Conservation (phyloP, 192 early-diverging fungal genomes). For the Coemansia biformis region DNA sequence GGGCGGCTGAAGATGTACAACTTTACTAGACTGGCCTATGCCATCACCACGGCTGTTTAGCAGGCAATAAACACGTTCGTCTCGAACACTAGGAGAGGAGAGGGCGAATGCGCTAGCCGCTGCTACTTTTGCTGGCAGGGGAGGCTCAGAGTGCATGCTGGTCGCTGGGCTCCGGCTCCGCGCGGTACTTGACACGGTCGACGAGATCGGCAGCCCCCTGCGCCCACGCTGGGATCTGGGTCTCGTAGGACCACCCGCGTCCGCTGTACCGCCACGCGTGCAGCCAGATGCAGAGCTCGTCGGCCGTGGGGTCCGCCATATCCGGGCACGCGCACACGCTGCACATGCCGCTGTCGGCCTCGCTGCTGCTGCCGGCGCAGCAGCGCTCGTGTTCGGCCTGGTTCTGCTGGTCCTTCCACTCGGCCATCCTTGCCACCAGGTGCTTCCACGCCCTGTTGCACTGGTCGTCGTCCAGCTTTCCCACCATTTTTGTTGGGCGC, state of each 20-base stretch:
- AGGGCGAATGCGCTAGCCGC: too few species aligned
- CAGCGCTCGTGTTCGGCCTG: slow-evolving; percentile 14
- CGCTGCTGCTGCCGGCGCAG: slow-evolving; percentile 7
- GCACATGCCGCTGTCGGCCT: slow-evolving; percentile 41
- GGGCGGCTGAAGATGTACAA: too few species aligned
- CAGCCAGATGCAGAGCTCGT: slow-evolving; percentile 81
- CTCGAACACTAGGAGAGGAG: too few species aligned
- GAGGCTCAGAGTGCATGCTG: too few species aligned
- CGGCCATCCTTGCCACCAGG: slow-evolving; percentile 31
- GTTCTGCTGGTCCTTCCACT: slow-evolving; percentile 33
- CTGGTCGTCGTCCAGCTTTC: slow-evolving; percentile 7
- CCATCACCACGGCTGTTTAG: too few species aligned
- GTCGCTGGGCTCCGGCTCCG: too few species aligned
- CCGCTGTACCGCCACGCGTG: slow-evolving; percentile 84
- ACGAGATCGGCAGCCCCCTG: slow-evolving; percentile 45
- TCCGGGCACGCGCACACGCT: slow-evolving; percentile 55
- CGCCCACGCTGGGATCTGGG: slow-evolving; percentile 78
- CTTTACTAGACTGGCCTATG: too few species aligned
- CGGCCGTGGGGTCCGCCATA: slow-evolving; percentile 62
- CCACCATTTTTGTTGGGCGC: slow-evolving; percentile 15
- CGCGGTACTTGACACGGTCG: slow-evolving; percentile 27
- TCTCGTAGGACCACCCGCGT: slow-evolving; percentile 72
- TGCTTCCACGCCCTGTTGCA: slow-evolving; percentile 15
- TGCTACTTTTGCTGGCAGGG: too few species aligned
- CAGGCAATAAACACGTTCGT: too few species aligned